These are phyloP conservation scores for Xylariaceae sp. DNA, from an alignment of 2,329 filamentous ascomycete species.

Conservation along the genomic window DNA sequence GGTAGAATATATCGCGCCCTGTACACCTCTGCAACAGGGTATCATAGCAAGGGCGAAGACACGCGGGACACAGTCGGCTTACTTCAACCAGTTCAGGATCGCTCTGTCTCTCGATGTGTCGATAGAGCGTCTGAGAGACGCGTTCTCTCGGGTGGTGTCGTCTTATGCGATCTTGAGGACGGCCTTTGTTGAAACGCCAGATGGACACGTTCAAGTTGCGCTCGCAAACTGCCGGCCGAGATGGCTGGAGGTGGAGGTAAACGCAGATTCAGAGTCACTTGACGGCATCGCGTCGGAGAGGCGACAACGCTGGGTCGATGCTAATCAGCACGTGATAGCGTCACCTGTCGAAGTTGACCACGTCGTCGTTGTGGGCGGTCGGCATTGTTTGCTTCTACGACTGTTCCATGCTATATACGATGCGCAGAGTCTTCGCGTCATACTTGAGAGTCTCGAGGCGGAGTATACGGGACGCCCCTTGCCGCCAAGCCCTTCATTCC, in stretches of 20 bases:
- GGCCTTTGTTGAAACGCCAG: slow-evolving; percentile 63
- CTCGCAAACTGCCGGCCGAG: slow-evolving; percentile 38
- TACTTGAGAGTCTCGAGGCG: slow-evolving; percentile 54
- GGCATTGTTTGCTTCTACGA: slow-evolving; percentile 50
- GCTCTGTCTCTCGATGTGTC: slow-evolving; percentile 42
- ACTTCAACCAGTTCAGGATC: slow-evolving; percentile 73
- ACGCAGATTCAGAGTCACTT: slow-evolving; percentile 28
- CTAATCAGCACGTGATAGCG: slow-evolving; percentile 44
- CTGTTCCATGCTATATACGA: slow-evolving; percentile 89
- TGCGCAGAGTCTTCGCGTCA: slow-evolving; percentile 66
- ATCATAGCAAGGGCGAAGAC: slow-evolving; percentile 68
- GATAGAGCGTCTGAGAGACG: slow-evolving; percentile 41
- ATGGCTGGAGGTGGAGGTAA: slow-evolving; percentile 38
- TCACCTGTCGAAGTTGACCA: slow-evolving; percentile 49
- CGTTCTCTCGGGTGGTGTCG: slow-evolving; percentile 52
- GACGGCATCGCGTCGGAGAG: slow-evolving; percentile 31
- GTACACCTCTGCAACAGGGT: slow-evolving; percentile 79
- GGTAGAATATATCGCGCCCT: slow-evolving; percentile 72
- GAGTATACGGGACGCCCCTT: slow-evolving; percentile 39
- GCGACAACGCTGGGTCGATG: slow-evolving; percentile 47
- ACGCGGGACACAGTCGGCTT: slow-evolving; percentile 50
- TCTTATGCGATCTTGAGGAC: slow-evolving; percentile 64
- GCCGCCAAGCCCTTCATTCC: slow-evolving; percentile 48
- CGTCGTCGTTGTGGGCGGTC: slow-evolving; percentile 26
- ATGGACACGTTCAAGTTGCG: slow-evolving; percentile 73